These are phyloP conservation scores for Larix kaempferi DNA, from an alignment of 75 land plant genomes.

Conservation along the genomic window DNA sequence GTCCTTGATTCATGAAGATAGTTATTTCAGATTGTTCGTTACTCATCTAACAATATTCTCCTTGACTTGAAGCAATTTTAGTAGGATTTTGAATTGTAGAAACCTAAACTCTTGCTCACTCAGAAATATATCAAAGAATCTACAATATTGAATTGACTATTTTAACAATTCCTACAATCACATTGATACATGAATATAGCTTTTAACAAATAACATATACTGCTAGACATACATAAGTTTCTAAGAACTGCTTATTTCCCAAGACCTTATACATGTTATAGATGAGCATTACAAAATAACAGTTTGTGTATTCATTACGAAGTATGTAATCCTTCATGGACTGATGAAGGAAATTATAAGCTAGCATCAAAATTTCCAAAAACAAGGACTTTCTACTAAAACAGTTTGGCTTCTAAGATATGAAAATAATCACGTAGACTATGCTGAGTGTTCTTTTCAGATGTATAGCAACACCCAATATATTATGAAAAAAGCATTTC, in stretches of 20 bases:
- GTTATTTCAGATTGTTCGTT: too few relatives aligned
- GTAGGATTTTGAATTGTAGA: too few relatives aligned
- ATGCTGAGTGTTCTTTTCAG: neutral
- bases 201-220: neutral
- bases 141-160: too few relatives aligned
- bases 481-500: neutral
- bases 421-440: neutral
- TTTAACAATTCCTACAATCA: too few relatives aligned
- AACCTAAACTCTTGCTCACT: too few relatives aligned
- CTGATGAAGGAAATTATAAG: neutral
- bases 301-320: neutral
- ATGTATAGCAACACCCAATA: neutral
- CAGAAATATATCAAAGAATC: too few relatives aligned
- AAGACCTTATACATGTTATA: conserved; percentile 1
- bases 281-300: neutral
- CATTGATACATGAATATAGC: too few relatives aligned
- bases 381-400: neutral
- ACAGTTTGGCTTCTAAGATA: neutral
- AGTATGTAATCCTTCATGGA: neutral
- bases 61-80: too few relatives aligned
- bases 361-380: neutral
- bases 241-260: neutral
- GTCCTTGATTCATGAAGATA: too few relatives aligned
- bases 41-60: too few relatives aligned
- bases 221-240: conserved; percentile 5